Percentiles rank a stretch among this genome's conserved stretches.
Evolutionary conservation across 129 eudicot species (phyloP).

Genomic region (Flaveria bidentis): DNA sequence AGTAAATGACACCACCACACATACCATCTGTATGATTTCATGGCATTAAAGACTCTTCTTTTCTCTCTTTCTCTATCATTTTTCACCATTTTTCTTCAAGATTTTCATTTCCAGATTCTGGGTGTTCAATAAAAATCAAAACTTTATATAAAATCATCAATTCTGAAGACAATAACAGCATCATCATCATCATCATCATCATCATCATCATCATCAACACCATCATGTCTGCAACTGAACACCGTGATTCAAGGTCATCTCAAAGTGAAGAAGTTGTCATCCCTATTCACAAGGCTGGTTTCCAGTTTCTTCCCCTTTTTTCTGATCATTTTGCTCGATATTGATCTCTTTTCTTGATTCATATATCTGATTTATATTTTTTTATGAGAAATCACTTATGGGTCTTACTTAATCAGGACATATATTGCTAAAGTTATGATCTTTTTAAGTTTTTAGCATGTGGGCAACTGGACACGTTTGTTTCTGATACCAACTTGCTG

Average conservation of each 20-base stretch:
- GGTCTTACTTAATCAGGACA: conserved; percentile 14
- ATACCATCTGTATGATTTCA: conserved; percentile 32
- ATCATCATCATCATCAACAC: conserved; percentile 17
- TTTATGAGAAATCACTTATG: conserved; percentile 4
- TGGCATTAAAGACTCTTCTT: conserved; percentile 31
- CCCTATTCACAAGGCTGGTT: conserved; percentile 43
- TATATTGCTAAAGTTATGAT: conserved; percentile 22
- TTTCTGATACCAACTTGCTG: conserved; percentile 25
- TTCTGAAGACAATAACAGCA: conserved; percentile 31
- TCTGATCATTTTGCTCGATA: conserved; percentile 5
- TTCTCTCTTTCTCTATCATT: conserved; percentile 24
- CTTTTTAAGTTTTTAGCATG: conserved; percentile 27
- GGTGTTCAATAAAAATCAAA: conserved; percentile 24
- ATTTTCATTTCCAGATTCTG: conserved; percentile 19
- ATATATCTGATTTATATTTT: conserved; percentile 7
- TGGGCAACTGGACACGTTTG: conserved; percentile 9
- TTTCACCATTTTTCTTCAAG: conserved; percentile 30
- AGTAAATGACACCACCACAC: conserved; percentile 38
- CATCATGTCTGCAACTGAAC: conserved; percentile 22
- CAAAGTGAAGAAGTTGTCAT: conserved; percentile 34
- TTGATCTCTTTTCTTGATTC: not conserved
- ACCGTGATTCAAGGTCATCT: conserved; percentile 32
- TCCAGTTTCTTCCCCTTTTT: conserved; percentile 24
- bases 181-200: conserved; percentile 23
- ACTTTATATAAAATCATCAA: conserved; percentile 31